Percentiles rank a stretch among this genome's conserved stretches.
Evolutionary conservation across 306 rosid genomes (phyloP).

Genomic region (Vachellia collinsii): DNA sequence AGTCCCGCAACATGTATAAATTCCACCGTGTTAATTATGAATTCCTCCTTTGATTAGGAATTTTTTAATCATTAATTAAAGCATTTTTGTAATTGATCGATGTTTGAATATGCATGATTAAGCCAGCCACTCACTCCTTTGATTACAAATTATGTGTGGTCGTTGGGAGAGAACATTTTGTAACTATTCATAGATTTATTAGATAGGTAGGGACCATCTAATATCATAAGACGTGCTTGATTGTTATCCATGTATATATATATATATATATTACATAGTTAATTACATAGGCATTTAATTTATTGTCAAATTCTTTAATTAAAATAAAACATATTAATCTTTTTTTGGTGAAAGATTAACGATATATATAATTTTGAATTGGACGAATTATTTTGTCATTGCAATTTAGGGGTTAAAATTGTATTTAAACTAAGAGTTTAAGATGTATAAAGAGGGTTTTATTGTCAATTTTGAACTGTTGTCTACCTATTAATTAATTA

Average conservation of each 20-base stretch:
- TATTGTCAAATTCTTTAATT: too few species aligned
- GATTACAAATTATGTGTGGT: constrained; percentile 36
- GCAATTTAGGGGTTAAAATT: not conserved
- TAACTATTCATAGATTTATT: constrained; percentile 35
- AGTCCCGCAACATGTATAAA: constrained; percentile 29
- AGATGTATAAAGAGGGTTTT: not conserved
- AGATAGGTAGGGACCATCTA: constrained; percentile 47
- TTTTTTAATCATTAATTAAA: constrained; percentile 30
- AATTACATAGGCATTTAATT: not conserved
- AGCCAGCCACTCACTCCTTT: constrained; percentile 42
- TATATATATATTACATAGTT: too few species aligned
- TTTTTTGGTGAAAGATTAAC: not conserved
- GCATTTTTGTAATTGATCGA: constrained; percentile 30
- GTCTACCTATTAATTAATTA: not conserved
- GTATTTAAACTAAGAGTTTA: not conserved
- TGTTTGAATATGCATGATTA: constrained; percentile 34
- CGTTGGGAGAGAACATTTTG: constrained; percentile 31
- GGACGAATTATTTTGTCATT: not conserved
- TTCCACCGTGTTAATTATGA: constrained; percentile 42
- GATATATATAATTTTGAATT: not conserved
- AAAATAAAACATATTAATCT: too few species aligned
- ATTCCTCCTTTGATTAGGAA: constrained; percentile 38
- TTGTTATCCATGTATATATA: not conserved
- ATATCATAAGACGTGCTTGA: constrained; percentile 37
- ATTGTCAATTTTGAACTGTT: not conserved